Evolutionary conservation across 2,329 filamentous ascomycete genomes (phyloP).

Genomic region (Xylaria sp.): DNA sequence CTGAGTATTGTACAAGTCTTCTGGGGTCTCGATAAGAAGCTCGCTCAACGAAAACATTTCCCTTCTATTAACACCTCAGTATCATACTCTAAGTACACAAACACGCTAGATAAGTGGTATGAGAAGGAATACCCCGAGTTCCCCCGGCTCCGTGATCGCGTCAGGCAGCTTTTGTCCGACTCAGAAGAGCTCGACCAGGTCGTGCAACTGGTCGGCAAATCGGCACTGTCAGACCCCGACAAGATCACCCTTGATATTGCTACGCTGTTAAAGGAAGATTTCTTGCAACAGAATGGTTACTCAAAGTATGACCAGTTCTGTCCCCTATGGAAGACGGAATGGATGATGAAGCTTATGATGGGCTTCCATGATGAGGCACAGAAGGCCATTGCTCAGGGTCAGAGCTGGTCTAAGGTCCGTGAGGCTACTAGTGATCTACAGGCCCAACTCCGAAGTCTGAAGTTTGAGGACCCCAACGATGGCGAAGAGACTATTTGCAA

Average conservation of each 20-base stretch:
- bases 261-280: slow-evolving; percentile 94
- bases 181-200: slow-evolving; percentile 99
- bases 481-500: slow-evolving; percentile 83
- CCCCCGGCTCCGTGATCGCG: slow-evolving; percentile 88
- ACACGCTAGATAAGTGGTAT: slow-evolving; percentile 90
- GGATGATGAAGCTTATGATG: slow-evolving; percentile 99
- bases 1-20: slow-evolving; percentile 99
- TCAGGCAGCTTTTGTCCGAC: slow-evolving; percentile 92
- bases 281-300: slow-evolving; percentile 99
- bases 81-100: slow-evolving; percentile 98
- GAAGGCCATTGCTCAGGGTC: slow-evolving; percentile 91
- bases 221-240: slow-evolving; percentile 92
- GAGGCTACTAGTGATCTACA: slow-evolving; percentile 91
- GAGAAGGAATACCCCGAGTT: slow-evolving; percentile 94
- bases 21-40: slow-evolving; percentile 99
- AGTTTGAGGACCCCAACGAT: slow-evolving; percentile 93
- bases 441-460: slow-evolving; percentile 86
- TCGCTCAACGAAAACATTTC: slow-evolving; percentile 99
- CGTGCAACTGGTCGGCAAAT: slow-evolving; percentile 98
- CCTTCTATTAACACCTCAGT: slow-evolving; percentile 95
- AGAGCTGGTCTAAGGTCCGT: slow-evolving; percentile 91
- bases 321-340: slow-evolving; percentile 99
- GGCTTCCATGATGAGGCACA: slow-evolving; percentile 97
- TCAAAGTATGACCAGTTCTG: slow-evolving; percentile 99
- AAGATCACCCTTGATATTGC: slow-evolving; percentile 98